Conservation (phyloP, 441 rosid genomes). For the Bocquillonia castaneifolia region DNA sequence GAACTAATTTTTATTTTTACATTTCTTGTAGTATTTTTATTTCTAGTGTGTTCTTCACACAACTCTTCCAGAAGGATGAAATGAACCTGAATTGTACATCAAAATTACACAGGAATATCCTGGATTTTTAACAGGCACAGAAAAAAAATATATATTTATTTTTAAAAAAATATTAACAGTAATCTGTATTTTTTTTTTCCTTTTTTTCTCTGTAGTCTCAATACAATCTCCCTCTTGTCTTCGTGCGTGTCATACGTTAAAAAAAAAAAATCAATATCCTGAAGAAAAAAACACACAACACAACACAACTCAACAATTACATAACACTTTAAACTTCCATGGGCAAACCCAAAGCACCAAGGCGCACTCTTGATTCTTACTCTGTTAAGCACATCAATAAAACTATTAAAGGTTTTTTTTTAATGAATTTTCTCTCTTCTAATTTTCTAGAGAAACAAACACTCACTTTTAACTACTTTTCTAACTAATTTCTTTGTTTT, state of each 20-base stretch:
- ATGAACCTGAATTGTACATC: no score
- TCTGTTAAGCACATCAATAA: constrained; percentile 66
- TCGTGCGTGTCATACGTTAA: constrained; percentile 24
- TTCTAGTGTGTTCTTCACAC: no score
- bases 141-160: no score
- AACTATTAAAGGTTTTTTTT: constrained; percentile 46
- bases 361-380: constrained; percentile 63
- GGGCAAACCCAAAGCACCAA: constrained; percentile 77
- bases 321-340: constrained; percentile 32
- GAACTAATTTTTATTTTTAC: no score
- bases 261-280: not conserved
- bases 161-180: no score
- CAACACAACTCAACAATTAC: not conserved
- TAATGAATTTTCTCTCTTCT: constrained; percentile 1
- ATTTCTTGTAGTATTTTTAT: no score
- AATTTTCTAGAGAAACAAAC: constrained; percentile 12
- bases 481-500: not conserved
- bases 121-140: no score
- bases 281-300: constrained; percentile 2
- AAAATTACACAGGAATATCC: no score
- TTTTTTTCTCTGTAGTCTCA: no score
- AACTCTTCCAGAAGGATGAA: no score
- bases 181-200: no score
- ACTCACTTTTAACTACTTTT: not conserved
- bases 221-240: constrained; percentile 22